Conservation (phyloP, 2,329 filamentous ascomycete genomes). For the Meredithiella fracta region DNA sequence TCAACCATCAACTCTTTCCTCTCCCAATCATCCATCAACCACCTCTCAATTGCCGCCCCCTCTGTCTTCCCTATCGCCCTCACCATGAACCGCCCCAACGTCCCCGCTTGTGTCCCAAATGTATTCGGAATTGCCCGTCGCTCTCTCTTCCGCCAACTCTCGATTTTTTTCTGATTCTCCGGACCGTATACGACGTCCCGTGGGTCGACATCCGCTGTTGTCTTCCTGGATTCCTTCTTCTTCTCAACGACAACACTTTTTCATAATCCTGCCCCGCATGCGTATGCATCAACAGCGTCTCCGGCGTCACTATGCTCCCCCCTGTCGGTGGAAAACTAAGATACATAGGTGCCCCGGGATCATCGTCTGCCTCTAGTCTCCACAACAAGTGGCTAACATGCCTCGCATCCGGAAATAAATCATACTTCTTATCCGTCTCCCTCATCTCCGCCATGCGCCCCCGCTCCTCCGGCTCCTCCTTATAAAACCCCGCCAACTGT, state of each 20-base stretch:
- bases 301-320: constrained; percentile 33
- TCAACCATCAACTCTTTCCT: background rate
- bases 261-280: background rate
- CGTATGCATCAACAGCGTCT: constrained; percentile 32
- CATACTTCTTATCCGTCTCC: constrained; percentile 13
- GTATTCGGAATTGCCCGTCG: constrained; percentile 5
- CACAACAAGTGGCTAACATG: constrained; percentile 9
- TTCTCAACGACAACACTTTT: constrained; percentile 26
- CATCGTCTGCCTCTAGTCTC: background rate
- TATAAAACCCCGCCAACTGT: background rate
- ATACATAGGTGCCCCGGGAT: constrained; percentile 24
- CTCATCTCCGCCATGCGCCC: background rate
- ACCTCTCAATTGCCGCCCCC: background rate
- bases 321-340: constrained; percentile 32
- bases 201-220: constrained; percentile 32
- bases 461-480: background rate
- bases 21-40: background rate
- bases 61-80: constrained; percentile 15
- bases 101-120: constrained; percentile 6
- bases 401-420: constrained; percentile 1
- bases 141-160: background rate
- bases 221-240: constrained; percentile 23
- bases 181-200: constrained; percentile 28
- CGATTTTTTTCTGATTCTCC: background rate
- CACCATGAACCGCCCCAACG: constrained; percentile 14